A percentile compares a stretch with the other conserved stretches of the same genome.
Conservation (phyloP, 1,284 basidiomycete genomes). For the Fistulina hepatica region DNA sequence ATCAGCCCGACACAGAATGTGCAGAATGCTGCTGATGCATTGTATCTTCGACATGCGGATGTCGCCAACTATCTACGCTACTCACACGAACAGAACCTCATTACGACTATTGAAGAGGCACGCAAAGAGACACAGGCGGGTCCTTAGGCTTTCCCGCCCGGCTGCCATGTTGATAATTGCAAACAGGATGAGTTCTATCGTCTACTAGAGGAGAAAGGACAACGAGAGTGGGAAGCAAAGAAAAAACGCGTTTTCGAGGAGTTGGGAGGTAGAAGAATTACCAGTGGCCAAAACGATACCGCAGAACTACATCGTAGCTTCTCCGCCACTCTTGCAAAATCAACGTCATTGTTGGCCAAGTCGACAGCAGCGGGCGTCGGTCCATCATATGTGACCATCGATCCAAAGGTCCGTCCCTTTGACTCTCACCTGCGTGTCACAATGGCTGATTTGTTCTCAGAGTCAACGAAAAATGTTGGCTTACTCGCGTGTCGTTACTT, state of each 20-base stretch:
- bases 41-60: conserved; percentile 78
- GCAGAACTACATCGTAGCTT: too few species aligned
- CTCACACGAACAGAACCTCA: conserved; percentile 88
- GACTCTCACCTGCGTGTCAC: too few species aligned
- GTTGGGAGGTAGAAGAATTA: conserved; percentile 57
- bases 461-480: conserved; percentile 93
- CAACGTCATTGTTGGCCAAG: too few species aligned
- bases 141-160: too few species aligned
- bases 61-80: conserved; percentile 82
- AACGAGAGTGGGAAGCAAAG: conserved; percentile 81
- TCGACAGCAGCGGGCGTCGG: too few species aligned
- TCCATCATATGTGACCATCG: too few species aligned
- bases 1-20: too few species aligned
- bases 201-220: conserved; percentile 64
- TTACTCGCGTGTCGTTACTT: conserved; percentile 72
- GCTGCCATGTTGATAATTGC: too few species aligned
- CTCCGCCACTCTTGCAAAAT: too few species aligned
- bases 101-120: conserved; percentile 88
- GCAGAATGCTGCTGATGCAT: too few species aligned
- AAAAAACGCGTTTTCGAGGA: conserved; percentile 89
- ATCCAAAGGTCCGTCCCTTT: too few species aligned
- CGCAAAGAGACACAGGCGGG: conserved; percentile 76
- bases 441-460: too few species aligned
- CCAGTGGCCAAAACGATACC: conserved; percentile 45
- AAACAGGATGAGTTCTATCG: conserved; percentile 78